Base-by-base conservation (phyloP, 345 rosid genomes). In the Linum trigynum region DNA sequence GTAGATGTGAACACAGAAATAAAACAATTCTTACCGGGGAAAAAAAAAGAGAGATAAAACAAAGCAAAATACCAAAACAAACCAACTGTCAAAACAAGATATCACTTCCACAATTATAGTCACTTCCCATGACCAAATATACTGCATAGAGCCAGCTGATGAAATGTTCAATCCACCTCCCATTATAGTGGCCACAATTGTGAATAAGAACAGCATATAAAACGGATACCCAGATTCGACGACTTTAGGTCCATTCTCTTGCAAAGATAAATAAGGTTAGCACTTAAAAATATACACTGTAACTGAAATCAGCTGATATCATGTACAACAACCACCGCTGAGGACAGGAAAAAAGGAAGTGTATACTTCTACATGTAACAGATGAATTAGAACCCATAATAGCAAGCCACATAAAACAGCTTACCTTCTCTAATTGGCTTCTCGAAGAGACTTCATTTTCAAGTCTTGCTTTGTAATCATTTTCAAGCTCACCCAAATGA, bases 341-440 rank as follows among this genome's bases (percentile, higher is more conserved):
- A 35, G 12, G 5, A 59, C 4, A 10, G 36, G 37, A 7, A 32
- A 2, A 36, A 40, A 53, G n/a, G 23, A 16, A 32, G 63, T 48
- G 53, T 15, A 61, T 4, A 12, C 60, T 10, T 38, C 32, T 11
- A 68, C 55, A 12, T 12, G 17, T 39, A 10, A 35, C 59, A 57
- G 6, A n/a, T 9, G 36, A 32, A 23, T 42, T 3, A 42, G 3
- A 17, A 8, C 14, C 9, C 39, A 51, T 50, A 41, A 55, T 51
- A 39, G 39, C 23, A 15, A 68, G 55, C 51, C 66, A 59, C 32
- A 23, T 23, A 23, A 23, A 62, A 32, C 38, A 17, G 8, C 38
- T 63, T 77, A 94, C 99, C 99, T 86, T 88, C 78, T 88, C 92
- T 17, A 74, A 60, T 55, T 83, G 83, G 75, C 77, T 80, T 69